Conservation (phyloP, 2,329 filamentous ascomycete species). For the Davidsoniella eucalypti region DNA sequence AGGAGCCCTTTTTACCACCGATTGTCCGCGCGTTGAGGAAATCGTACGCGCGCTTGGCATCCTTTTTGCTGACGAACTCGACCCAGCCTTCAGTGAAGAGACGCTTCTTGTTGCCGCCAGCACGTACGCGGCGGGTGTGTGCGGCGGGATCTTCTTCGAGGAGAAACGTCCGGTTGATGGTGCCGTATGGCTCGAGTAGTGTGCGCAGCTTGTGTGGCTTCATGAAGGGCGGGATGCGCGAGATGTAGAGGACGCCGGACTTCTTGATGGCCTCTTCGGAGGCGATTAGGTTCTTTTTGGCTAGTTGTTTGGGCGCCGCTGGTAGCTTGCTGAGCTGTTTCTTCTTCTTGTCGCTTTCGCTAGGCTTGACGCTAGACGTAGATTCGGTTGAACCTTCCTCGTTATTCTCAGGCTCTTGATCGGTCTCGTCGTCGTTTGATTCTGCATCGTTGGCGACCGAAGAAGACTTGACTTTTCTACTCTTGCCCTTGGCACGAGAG, state of each 20-base stretch:
- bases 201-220: conserved; percentile 63
- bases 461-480: conserved; percentile 15
- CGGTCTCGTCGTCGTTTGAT: conserved; percentile 16
- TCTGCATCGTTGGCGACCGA: conserved; percentile 18
- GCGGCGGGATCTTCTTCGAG: conserved; percentile 55
- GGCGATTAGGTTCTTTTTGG: conserved; percentile 51
- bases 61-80: conserved; percentile 59
- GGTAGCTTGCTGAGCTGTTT: conserved; percentile 8
- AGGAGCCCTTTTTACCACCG: conserved; percentile 68
- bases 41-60: conserved; percentile 62
- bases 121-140: conserved; percentile 49
- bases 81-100: conserved; percentile 78
- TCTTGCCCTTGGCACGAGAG: conserved; percentile 14
- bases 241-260: conserved; percentile 71
- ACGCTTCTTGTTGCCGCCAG: conserved; percentile 69
- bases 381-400: conserved; percentile 17
- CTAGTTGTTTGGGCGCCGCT: conserved; percentile 21
- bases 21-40: conserved; percentile 62
- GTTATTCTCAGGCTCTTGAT: conserved; percentile 15
- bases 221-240: conserved; percentile 76
- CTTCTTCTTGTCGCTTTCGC: conserved; percentile 33
- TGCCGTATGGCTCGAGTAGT: conserved; percentile 58
- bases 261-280: conserved; percentile 49
- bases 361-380: conserved; percentile 18
- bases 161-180: conserved; percentile 62